phyloP scores from a whole-genome alignment of 2,329 filamentous ascomycete species.

The Dactylellina sp. region DNA sequence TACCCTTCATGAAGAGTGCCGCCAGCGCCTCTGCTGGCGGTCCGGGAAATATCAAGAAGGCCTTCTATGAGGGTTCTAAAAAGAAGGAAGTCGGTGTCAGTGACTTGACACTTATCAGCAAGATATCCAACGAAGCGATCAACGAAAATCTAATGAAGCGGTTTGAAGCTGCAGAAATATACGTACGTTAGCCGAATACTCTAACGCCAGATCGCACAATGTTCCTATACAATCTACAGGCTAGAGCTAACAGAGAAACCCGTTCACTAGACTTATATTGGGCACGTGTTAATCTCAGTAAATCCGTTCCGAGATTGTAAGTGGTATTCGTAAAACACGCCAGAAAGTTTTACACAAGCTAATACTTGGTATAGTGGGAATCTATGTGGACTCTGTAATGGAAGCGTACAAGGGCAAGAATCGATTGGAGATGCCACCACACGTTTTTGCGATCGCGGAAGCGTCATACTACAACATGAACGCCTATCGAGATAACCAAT shows the following conservation, averaged over 20 bases:
- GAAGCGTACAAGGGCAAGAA: constrained; percentile 98
- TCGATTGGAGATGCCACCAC: constrained; percentile 93
- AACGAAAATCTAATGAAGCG: constrained; percentile 99
- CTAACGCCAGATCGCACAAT: constrained; percentile 60
- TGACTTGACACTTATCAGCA: constrained; percentile 95
- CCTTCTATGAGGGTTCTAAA: constrained; percentile 93
- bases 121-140: constrained; percentile 98
- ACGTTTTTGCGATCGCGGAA: constrained; percentile 98
- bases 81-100: constrained; percentile 99
- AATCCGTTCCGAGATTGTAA: constrained; percentile 98
- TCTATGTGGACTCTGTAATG: constrained; percentile 98
- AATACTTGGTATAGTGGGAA: constrained; percentile 80
- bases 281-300: constrained; percentile 97
- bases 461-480: constrained; percentile 86
- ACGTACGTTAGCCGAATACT: constrained; percentile 75
- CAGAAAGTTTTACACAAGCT: constrained; percentile 5
- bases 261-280: constrained; percentile 87
- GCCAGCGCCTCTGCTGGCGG: constrained; percentile 66
- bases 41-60: constrained; percentile 86
- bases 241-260: not conserved
- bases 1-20: constrained; percentile 57
- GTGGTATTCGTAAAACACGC: constrained; percentile 67
- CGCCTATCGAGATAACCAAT: constrained; percentile 94
- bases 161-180: constrained; percentile 97
- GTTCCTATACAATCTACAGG: too few relatives aligned